Evolutionary conservation across 106 monocot genomes (phyloP).

Genomic region (Hemerocallis citrina): DNA sequence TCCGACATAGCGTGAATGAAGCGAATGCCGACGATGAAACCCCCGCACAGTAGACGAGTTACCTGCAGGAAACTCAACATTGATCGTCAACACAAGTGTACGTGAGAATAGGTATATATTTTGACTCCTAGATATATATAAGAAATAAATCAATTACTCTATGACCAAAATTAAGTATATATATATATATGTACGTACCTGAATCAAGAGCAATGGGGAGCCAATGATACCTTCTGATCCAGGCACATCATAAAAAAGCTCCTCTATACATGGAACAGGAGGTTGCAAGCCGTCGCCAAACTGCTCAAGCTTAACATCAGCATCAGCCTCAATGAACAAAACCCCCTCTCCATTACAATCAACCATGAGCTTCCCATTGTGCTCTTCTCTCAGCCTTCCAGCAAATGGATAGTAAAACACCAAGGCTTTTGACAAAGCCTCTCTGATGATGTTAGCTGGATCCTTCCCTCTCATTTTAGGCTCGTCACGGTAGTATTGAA

Average conservation of each 20-base stretch:
- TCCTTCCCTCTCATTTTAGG: conserved; percentile 9
- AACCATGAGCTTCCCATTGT: conserved; percentile 28
- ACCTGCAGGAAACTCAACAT: conserved; percentile 11
- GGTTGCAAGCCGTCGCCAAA: conserved; percentile 10
- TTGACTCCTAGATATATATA: too few species aligned
- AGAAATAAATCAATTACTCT: too few species aligned
- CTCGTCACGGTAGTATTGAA: too few species aligned
- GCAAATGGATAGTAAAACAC: conserved; percentile 48
- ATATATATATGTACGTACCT: conserved; percentile 13
- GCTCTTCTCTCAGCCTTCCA: conserved; percentile 16
- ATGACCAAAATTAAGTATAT: not conserved
- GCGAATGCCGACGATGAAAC: conserved; percentile 20
- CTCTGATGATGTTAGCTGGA: conserved; percentile 22
- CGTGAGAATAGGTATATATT: too few species aligned
- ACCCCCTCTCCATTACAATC: conserved; percentile 42
- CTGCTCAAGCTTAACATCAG: conserved; percentile 15
- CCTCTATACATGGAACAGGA: conserved; percentile 22
- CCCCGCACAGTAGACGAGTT: conserved; percentile 25
- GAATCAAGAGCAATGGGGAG: conserved; percentile 26
- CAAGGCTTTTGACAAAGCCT: conserved; percentile 26
- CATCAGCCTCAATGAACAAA: conserved; percentile 37
- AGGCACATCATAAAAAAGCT: conserved; percentile 18
- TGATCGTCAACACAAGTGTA: too few species aligned
- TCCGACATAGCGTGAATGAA: conserved; percentile 26
- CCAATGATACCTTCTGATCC: conserved; percentile 13